A percentile compares a stretch with the other conserved stretches of the same genome.
Conservation (phyloP, 371 early-diverging fungal species). For the Batrachochytrium dendrobatidis region DNA sequence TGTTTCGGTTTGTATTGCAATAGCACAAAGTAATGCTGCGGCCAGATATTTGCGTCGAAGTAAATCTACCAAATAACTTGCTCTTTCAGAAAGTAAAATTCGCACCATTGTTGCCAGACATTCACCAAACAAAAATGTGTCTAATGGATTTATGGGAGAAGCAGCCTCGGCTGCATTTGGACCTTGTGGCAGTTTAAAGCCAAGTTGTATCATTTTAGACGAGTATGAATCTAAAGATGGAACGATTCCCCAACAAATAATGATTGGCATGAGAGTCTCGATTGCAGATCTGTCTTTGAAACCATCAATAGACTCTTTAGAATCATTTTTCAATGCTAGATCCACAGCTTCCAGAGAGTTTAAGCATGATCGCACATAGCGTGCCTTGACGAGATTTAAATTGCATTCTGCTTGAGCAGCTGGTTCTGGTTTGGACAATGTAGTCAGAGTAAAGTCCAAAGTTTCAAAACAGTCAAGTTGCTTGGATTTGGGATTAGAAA, state of each 20-base stretch:
- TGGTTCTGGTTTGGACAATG: too few species aligned
- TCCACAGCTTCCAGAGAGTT: too few species aligned
- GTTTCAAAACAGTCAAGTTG: too few species aligned
- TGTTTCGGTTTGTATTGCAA: neutral
- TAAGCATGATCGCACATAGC: too few species aligned
- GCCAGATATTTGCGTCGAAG: neutral
- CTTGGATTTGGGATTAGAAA: too few species aligned
- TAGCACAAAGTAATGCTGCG: neutral
- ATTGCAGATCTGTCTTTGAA: neutral
- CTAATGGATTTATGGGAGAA: neutral
- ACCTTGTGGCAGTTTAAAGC: neutral
- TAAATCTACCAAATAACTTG: neutral
- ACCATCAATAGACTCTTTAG: neutral
- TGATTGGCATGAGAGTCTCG: neutral
- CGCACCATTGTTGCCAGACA: neutral
- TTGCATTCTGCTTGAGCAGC: too few species aligned
- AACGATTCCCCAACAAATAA: neutral
- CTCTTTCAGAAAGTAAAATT: neutral
- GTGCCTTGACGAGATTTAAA: too few species aligned
- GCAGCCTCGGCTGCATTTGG: constrained; percentile 1
- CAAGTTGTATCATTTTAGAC: neutral
- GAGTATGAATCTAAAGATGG: neutral
- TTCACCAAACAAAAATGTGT: neutral
- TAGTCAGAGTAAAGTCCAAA: too few species aligned
- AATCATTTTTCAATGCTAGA: too few species aligned